phyloP scores from a whole-genome alignment of 305 asterid genomes.

The Withania somnifera region DNA sequence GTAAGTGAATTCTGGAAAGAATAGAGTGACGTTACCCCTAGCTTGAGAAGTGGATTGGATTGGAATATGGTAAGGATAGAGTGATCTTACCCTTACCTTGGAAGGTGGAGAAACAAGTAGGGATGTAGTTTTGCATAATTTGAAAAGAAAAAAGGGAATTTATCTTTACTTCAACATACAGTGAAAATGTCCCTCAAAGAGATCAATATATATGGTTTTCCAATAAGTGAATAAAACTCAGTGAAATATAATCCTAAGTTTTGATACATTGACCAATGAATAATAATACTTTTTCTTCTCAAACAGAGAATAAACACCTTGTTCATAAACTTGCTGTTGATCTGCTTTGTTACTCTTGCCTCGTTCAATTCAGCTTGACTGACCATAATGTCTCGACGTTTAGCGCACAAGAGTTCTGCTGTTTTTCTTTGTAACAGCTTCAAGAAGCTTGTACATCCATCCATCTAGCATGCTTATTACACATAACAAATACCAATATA shows the following conservation, averaged over 20 bases:
- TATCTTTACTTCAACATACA: too few relatives aligned
- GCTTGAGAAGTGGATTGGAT: too few relatives aligned
- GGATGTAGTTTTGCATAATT: too few relatives aligned
- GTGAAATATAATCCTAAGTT: not conserved
- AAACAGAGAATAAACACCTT: not conserved
- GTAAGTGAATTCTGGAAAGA: too few relatives aligned
- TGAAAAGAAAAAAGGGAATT: too few relatives aligned
- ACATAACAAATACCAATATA: not conserved
- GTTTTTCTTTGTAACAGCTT: constrained; percentile 53
- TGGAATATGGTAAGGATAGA: too few relatives aligned
- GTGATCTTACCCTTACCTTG: too few relatives aligned
- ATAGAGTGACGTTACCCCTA: too few relatives aligned
- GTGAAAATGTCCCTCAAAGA: too few relatives aligned
- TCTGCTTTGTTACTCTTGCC: not conserved
- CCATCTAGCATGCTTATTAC: constrained; percentile 81
- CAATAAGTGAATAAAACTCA: not conserved
- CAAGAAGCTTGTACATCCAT: constrained; percentile 82
- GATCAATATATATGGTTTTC: not conserved
- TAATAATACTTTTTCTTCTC: not conserved
- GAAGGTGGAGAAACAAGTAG: too few relatives aligned
- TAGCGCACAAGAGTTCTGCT: constrained; percentile 43
- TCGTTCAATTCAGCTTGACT: not conserved
- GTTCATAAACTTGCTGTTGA: too few relatives aligned
- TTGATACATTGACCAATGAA: not conserved
- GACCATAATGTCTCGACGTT: constrained; percentile 3